These are phyloP conservation scores for Penicillium psychrofluorescens DNA, from an alignment of 495 filamentous ascomycete species.

Conservation along the genomic window DNA sequence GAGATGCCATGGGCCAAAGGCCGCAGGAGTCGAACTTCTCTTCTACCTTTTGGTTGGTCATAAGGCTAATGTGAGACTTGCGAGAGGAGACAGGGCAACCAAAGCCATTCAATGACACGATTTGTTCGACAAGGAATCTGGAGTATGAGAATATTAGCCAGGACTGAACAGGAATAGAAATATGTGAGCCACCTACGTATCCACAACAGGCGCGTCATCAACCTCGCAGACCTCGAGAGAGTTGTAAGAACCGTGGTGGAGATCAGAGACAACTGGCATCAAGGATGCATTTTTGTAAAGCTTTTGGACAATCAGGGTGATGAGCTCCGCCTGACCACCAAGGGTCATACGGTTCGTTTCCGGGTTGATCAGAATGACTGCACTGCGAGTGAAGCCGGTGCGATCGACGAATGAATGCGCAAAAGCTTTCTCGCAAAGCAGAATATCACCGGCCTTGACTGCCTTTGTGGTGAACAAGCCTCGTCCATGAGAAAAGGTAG, in stretches of 20 bases:
- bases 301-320: slow-evolving; percentile 31
- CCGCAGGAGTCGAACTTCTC: slow-evolving; percentile 18
- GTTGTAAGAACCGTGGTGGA: slow-evolving; percentile 13
- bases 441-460: slow-evolving; percentile 43
- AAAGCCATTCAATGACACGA: no score
- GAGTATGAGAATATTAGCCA: no score
- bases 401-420: slow-evolving; percentile 10
- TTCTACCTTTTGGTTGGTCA: no score
- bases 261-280: slow-evolving; percentile 21
- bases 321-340: slow-evolving; percentile 27
- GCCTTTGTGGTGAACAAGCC: slow-evolving; percentile 41
- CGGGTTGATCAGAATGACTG: slow-evolving; percentile 23
- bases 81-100: no score
- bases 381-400: neutral
- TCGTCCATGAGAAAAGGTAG: slow-evolving; percentile 19
- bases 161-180: no score
- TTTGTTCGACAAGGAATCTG: no score
- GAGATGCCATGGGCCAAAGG: slow-evolving; percentile 47
- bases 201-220: no score
- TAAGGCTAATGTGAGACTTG: no score
- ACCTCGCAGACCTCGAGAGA: no score
- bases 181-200: no score
- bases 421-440: slow-evolving; percentile 52
- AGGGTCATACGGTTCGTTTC: slow-evolving; percentile 13
- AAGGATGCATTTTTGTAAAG: slow-evolving; percentile 42